Evolutionary conservation across 1,284 basidiomycete species (phyloP), one percentile per base, ranked within the genome.

Genomic region (Boletus mariae): DNA sequence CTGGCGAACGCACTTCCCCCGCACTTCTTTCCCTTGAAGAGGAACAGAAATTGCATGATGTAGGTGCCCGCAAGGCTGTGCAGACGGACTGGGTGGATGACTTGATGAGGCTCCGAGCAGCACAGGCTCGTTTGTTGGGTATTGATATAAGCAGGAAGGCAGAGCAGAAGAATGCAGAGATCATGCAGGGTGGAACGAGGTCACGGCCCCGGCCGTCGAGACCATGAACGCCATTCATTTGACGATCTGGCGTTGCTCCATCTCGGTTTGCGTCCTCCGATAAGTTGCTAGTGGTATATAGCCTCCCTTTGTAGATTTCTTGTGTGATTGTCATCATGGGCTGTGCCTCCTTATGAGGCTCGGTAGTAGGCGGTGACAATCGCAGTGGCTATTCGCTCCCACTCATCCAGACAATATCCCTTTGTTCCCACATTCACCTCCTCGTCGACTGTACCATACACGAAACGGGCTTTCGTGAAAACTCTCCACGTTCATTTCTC

Each of bases 11-110:
- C 20, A 74, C 63, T 1, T 74, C 75, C 0, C 45, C 73, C 5
- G 70, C 73, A 2, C 67, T 86, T 10, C 74, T 84, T 15, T 66
- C 78, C 1, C 62, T 68, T 0, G 71, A 72, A 25, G 82, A 85
- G 54, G 87, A 90, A 67, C 64, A 72, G 55, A 66, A 65, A 47
- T 63, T 90, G 26, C 80, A 82, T 60, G 65, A 71, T 13, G 60
- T 77, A 35, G 84, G 80, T 12, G 58, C 71, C 45, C 67, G 70
- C 55, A 71, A 83, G 51, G 69, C 78, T 25, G 67, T 70, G 28
- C 78, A 84, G 62, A 76, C 74, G 5, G 82, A 87, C 60, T 88
- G 85, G 83, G 84, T 87, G 9, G 77, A 78, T 50, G 81, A 85
- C 59, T 70, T 87, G 41, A 73, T 80, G 59, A 75, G 78, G 26